phyloP scores from a whole-genome alignment of 2,329 filamentous ascomycete species.

The Pestalotiopsis sp. region DNA sequence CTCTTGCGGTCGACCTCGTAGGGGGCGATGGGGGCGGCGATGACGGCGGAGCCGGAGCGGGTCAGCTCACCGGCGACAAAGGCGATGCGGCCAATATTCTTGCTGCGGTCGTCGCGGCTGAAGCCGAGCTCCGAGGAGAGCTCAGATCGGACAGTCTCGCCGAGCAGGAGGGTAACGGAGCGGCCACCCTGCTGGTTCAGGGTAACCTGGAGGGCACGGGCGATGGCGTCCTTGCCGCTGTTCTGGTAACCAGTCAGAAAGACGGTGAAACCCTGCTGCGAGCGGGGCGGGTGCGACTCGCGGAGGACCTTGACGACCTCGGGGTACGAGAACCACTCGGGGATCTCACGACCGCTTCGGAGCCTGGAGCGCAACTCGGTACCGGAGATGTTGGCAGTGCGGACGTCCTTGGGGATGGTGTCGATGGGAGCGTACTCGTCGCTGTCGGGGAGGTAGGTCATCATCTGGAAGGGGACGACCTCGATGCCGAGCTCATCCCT shows the following conservation, averaged over 20 bases:
- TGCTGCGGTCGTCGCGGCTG: conserved; percentile 87
- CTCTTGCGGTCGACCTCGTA: conserved; percentile 77
- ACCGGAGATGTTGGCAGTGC: conserved; percentile 85
- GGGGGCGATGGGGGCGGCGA: conserved; percentile 93
- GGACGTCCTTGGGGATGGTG: conserved; percentile 79
- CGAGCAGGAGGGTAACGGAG: conserved; percentile 89
- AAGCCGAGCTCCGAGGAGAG: conserved; percentile 95
- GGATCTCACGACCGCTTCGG: conserved; percentile 89
- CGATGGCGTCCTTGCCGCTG: conserved; percentile 95
- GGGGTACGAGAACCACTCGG: conserved; percentile 99
- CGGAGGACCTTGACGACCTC: conserved; percentile 96
- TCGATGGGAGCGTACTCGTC: conserved; percentile 96
- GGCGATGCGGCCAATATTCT: conserved; percentile 93
- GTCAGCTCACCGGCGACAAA: conserved; percentile 97
- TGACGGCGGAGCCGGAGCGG: conserved; percentile 88
- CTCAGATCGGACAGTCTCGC: conserved; percentile 92
- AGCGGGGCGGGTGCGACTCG: conserved; percentile 91
- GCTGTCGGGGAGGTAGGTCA: conserved; percentile 96
- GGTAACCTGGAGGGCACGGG: conserved; percentile 91
- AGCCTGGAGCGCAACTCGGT: conserved; percentile 92
- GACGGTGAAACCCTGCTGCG: conserved; percentile 93
- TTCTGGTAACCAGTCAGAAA: conserved; percentile 98
- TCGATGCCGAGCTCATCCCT: conserved; percentile 95
- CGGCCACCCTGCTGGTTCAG: conserved; percentile 98
- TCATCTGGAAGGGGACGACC: conserved; percentile 99